Evolutionary conservation across 306 rosid species (phyloP).

Genomic region (Cajanus cajan): DNA sequence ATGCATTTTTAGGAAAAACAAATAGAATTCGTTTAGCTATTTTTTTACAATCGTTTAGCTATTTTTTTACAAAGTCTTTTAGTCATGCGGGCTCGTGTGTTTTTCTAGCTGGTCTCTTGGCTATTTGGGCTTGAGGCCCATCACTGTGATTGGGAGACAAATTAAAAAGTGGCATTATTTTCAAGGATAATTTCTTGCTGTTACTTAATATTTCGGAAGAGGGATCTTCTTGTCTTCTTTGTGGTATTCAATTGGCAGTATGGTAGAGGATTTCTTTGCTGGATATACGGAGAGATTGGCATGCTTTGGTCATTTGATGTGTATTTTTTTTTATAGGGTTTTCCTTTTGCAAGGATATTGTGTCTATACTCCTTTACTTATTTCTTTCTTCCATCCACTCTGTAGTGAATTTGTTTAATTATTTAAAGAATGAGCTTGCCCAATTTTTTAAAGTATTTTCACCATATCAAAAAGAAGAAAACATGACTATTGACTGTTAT

Average conservation of each 20-base stretch:
- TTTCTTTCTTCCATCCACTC: not conserved
- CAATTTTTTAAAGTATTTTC: not conserved
- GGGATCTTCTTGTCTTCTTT: slow-evolving; percentile 12
- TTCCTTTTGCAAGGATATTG: slow-evolving; percentile 25
- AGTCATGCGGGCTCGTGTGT: no score
- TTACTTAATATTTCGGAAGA: not conserved
- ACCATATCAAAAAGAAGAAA: slow-evolving; percentile 7
- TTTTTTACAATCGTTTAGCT: no score
- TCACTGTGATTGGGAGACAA: slow-evolving; percentile 5
- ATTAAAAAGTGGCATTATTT: slow-evolving; percentile 4
- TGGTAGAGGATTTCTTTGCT: slow-evolving; percentile 6
- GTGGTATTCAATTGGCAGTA: slow-evolving; percentile 6
- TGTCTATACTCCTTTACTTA: not conserved
- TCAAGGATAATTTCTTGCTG: slow-evolving; percentile 19
- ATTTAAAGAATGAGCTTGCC: not conserved
- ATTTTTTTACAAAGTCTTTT: no score
- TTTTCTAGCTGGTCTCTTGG: no score
- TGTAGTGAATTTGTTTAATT: slow-evolving; percentile 13
- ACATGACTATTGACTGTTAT: not conserved
- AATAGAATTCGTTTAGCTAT: no score
- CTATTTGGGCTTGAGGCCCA: no score
- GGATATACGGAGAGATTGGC: slow-evolving; percentile 1
- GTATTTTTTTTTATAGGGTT: not conserved
- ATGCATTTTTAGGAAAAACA: no score
- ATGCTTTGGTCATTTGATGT: slow-evolving; percentile 14